phyloP scores from a whole-genome alignment of 2,329 filamentous ascomycete genomes.

The Pseudogymnoascus sp. region DNA sequence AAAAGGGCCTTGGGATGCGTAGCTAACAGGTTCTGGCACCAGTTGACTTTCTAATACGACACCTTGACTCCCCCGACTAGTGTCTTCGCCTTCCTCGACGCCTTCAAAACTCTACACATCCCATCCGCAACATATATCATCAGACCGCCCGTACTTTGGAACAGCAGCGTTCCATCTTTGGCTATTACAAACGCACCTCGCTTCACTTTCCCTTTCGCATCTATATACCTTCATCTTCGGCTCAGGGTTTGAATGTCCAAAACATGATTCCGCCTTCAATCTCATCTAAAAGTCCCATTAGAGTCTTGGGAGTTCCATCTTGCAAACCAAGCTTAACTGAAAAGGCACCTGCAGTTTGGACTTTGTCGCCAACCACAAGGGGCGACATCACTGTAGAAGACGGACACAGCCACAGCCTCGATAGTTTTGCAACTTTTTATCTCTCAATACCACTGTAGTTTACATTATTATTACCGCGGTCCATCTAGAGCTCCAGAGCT shows the following conservation, averaged over 20 bases:
- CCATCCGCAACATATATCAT: neutral
- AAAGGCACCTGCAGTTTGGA: neutral
- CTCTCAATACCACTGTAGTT: neutral
- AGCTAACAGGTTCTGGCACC: no score
- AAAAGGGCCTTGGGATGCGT: no score
- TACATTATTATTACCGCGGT: neutral
- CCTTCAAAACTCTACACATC: neutral
- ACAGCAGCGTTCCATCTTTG: neutral
- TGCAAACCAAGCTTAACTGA: neutral
- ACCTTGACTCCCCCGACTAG: neutral
- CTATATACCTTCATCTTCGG: neutral
- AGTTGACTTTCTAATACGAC: no score
- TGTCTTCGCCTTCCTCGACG: neutral
- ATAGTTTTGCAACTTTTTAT: neutral
- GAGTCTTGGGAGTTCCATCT: neutral
- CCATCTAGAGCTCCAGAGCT: neutral
- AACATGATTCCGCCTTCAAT: neutral
- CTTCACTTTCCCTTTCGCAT: neutral
- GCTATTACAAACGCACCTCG: neutral
- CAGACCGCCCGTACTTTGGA: neutral
- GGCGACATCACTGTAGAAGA: neutral
- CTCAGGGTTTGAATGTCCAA: neutral
- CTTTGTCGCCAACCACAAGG: neutral
- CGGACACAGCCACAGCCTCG: neutral
- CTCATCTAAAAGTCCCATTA: neutral